Evolutionary conservation across 2,329 filamentous ascomycete species (phyloP).

Genomic region (Verruconis gallopava): DNA sequence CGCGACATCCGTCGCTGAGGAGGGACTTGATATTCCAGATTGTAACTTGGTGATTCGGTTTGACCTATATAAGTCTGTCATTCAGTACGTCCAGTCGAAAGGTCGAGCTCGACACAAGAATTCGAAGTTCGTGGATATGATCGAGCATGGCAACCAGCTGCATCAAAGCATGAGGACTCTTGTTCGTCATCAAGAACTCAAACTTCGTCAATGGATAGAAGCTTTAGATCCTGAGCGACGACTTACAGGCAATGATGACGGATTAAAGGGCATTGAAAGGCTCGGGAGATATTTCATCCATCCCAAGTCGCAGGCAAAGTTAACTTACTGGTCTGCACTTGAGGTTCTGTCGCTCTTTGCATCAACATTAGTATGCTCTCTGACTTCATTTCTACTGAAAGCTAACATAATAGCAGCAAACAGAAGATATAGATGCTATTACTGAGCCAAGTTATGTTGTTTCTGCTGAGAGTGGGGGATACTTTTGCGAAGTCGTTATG

Average conservation of each 20-base stretch:
- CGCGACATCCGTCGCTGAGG: constrained; percentile 52
- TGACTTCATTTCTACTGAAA: constrained; percentile 28
- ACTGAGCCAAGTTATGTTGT: constrained; percentile 22
- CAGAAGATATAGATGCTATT: constrained; percentile 2
- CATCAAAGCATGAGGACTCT: constrained; percentile 47
- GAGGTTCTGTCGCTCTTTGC: constrained; percentile 61
- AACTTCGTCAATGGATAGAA: constrained; percentile 64
- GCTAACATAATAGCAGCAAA: neutral
- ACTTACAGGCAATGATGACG: constrained; percentile 45
- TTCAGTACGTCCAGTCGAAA: constrained; percentile 88
- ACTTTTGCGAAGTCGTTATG: constrained; percentile 64
- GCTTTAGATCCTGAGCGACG: constrained; percentile 62
- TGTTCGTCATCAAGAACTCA: constrained; percentile 42
- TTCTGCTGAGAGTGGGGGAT: constrained; percentile 46
- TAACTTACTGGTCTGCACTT: constrained; percentile 66
- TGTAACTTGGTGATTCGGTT: constrained; percentile 63
- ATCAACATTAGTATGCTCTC: constrained; percentile 67
- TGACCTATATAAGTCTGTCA: constrained; percentile 78
- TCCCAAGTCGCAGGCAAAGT: constrained; percentile 55
- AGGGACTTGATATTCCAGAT: constrained; percentile 53
- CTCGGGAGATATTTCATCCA: constrained; percentile 45
- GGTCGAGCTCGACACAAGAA: constrained; percentile 67
- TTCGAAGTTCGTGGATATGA: constrained; percentile 76
- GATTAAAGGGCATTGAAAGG: constrained; percentile 43
- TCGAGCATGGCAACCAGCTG: constrained; percentile 54